Evolutionary conservation across 78 protist species (phyloP).

Genomic region (Dictyostelium brefeldianum): DNA sequence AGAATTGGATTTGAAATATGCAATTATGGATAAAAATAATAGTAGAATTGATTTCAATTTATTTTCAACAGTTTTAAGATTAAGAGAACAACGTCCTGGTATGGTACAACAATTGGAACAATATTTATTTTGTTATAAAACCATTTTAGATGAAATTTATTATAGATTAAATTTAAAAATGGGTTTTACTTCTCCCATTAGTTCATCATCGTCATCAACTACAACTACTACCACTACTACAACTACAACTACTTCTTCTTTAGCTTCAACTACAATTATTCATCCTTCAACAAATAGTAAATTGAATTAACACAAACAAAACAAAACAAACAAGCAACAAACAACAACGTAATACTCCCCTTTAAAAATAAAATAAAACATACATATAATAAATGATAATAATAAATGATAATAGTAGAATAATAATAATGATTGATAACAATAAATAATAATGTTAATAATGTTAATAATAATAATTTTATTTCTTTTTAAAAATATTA

Average conservation of each 20-base stretch:
- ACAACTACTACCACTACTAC: not conserved
- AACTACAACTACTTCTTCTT: not conserved
- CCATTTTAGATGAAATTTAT: slow-evolving; percentile 63
- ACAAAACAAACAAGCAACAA: no score
- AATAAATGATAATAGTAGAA: no score
- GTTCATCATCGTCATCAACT: not conserved
- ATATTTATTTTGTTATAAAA: slow-evolving; percentile 72
- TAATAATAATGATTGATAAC: no score
- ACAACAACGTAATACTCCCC: no score
- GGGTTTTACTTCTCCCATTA: not conserved
- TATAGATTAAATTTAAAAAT: slow-evolving; percentile 14
- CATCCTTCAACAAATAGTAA: slow-evolving; percentile 8
- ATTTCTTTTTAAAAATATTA: no score
- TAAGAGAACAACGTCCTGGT: slow-evolving; percentile 85
- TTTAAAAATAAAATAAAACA: no score
- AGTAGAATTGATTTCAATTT: slow-evolving; percentile 69
- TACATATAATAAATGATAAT: no score
- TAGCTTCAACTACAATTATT: slow-evolving; percentile 7
- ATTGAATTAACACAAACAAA: slow-evolving; percentile 9
- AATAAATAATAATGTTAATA: no score
- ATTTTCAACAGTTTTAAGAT: slow-evolving; percentile 53
- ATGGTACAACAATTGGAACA: slow-evolving; percentile 87
- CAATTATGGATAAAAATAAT: slow-evolving; percentile 4
- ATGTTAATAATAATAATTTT: no score
- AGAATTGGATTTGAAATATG: not conserved